These are phyloP conservation scores for Zoysia japonica DNA, from an alignment of 176 grass and related monocot genomes.

Conservation along the genomic window DNA sequence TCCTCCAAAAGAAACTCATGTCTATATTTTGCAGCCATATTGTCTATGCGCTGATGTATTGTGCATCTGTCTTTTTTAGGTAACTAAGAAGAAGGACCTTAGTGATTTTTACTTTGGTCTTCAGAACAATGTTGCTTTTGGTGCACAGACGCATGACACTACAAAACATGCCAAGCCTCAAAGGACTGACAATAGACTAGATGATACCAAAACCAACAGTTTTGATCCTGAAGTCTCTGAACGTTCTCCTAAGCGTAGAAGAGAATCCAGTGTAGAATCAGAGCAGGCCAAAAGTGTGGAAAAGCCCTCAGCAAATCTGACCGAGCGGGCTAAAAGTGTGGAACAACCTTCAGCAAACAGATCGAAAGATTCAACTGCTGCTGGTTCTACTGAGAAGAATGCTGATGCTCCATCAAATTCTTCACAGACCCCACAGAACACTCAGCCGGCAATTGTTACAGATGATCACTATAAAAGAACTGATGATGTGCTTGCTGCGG, in stretches of 20 bases:
- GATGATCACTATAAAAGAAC: slow-evolving; percentile 74
- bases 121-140: slow-evolving; percentile 84
- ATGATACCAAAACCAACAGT: slow-evolving; percentile 42
- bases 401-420: slow-evolving; percentile 28
- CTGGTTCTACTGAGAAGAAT: slow-evolving; percentile 39
- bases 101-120: slow-evolving; percentile 97
- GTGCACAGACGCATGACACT: slow-evolving; percentile 42
- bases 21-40: slow-evolving; percentile 1
- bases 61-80: slow-evolving; percentile 42
- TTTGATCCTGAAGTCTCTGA: slow-evolving; percentile 36
- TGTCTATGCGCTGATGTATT: slow-evolving; percentile 20
- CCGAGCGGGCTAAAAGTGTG: slow-evolving; percentile 36
- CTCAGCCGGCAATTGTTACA: slow-evolving; percentile 29
- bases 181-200: slow-evolving; percentile 25
- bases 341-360: slow-evolving; percentile 27
- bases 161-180: slow-evolving; percentile 42
- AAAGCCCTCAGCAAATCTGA: slow-evolving; percentile 21
- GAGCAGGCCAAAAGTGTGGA: slow-evolving; percentile 36
- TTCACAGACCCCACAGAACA: slow-evolving; percentile 29
- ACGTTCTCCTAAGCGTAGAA: slow-evolving; percentile 36
- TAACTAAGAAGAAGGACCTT: slow-evolving; percentile 95
- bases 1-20: neutral
- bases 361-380: slow-evolving; percentile 23
- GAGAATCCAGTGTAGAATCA: slow-evolving; percentile 48
- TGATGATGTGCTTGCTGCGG: slow-evolving; percentile 66